Evolutionary conservation across 805 yeast species (phyloP).

Genomic region (Starmerella apicola): DNA sequence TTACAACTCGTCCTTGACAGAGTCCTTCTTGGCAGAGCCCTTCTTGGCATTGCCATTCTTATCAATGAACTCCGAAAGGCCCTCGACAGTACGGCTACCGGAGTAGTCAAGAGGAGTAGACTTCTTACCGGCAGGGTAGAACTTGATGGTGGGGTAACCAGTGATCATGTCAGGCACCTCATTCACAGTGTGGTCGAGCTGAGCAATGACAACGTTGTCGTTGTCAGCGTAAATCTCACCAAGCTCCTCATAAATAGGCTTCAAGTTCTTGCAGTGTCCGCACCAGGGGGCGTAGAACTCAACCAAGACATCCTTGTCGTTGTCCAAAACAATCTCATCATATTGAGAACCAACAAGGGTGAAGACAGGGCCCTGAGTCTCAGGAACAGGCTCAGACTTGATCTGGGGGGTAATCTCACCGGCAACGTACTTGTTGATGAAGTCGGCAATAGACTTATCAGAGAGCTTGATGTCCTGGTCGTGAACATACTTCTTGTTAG

Average conservation of each 20-base stretch:
- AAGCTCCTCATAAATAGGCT: conserved; percentile 78
- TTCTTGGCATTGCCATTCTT: conserved; percentile 51
- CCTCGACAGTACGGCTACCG: conserved; percentile 63
- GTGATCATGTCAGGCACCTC: conserved; percentile 66
- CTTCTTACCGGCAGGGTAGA: conserved; percentile 80
- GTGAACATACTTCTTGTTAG: conserved; percentile 67
- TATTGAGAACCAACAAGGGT: conserved; percentile 78
- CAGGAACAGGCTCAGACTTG: conserved; percentile 69
- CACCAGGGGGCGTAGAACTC: conserved; percentile 84
- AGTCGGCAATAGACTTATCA: conserved; percentile 42
- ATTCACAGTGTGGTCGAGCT: conserved; percentile 79
- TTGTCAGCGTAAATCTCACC: conserved; percentile 50
- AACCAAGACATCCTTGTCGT: conserved; percentile 61
- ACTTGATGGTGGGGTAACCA: conserved; percentile 86
- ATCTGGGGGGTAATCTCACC: conserved; percentile 61
- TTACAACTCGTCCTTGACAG: conserved; percentile 21
- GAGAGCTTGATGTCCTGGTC: conserved; percentile 45
- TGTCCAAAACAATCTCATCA: conserved; percentile 49
- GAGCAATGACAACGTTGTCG: conserved; percentile 59
- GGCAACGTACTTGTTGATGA: conserved; percentile 48
- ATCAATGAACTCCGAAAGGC: conserved; percentile 57
- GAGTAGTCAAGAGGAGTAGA: conserved; percentile 51
- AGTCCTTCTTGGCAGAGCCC: conserved; percentile 30
- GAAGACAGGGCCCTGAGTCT: conserved; percentile 57
- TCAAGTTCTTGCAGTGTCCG: conserved; percentile 87